These are phyloP conservation scores for Avicennia marina DNA, from an alignment of 257 asterid species.

Conservation along the genomic window DNA sequence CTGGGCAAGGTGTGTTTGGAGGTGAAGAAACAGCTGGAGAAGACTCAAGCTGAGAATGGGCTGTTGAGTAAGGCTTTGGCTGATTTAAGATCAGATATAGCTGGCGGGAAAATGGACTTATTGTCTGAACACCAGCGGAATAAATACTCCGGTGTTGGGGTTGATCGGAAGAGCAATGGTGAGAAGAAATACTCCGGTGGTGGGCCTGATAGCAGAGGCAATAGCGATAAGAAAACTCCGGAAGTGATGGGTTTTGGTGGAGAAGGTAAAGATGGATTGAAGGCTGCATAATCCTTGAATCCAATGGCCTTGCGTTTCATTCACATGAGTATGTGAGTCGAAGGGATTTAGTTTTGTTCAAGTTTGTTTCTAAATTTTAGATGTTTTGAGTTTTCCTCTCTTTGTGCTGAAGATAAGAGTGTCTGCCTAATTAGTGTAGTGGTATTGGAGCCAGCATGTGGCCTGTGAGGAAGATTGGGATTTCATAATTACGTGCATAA, in stretches of 20 bases:
- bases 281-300: conserved; percentile 28
- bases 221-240: conserved; percentile 12
- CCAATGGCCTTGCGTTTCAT: no score
- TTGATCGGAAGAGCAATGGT: conserved; percentile 25
- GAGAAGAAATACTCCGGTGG: conserved; percentile 23
- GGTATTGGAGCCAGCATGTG: no score
- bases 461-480: no score
- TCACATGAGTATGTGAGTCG: no score
- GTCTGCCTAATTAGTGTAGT: no score
- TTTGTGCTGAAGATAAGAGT: no score
- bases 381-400: no score
- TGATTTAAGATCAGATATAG: conserved; percentile 67
- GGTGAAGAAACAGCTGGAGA: conserved; percentile 68
- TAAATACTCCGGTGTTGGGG: conserved; percentile 22
- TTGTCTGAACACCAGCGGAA: conserved; percentile 21
- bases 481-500: no score
- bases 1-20: conserved; percentile 66
- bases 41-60: conserved; percentile 73
- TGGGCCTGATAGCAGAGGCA: background rate
- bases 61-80: conserved; percentile 58
- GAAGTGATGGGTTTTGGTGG: conserved; percentile 26
- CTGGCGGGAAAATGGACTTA: conserved; percentile 43
- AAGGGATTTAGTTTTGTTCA: no score
- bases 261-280: conserved; percentile 38
- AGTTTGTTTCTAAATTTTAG: no score